phyloP scores from a whole-genome alignment of 371 early-diverging fungal genomes.

The Lichtheimia hyalospora region DNA sequence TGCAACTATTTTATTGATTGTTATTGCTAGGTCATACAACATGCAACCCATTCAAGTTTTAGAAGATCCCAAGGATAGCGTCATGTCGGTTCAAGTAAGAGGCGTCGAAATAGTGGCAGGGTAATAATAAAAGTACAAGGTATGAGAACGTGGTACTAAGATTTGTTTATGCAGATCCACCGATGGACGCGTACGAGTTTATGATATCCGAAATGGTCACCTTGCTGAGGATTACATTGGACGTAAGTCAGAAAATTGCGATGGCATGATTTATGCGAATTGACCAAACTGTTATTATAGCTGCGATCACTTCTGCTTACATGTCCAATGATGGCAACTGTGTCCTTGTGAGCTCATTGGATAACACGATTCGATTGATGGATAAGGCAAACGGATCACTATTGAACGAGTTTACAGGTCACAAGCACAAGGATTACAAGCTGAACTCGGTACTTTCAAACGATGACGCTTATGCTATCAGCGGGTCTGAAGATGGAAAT shows the following conservation, averaged over 20 bases:
- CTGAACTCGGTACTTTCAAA: conserved; percentile 68
- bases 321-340: conserved; percentile 78
- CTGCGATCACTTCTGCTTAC: conserved; percentile 78
- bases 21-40: conserved; percentile 53
- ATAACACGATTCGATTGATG: conserved; percentile 77
- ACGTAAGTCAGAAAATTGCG: conserved; percentile 48
- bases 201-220: conserved; percentile 82
- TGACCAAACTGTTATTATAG: conserved; percentile 35
- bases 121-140: conserved; percentile 25
- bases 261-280: conserved; percentile 12
- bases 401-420: conserved; percentile 81
- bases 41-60: conserved; percentile 81
- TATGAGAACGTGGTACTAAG: neutral
- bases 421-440: conserved; percentile 76
- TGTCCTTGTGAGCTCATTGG: conserved; percentile 73
- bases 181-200: conserved; percentile 81
- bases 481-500: conserved; percentile 91
- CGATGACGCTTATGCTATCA: conserved; percentile 75
- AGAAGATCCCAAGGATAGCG: conserved; percentile 87
- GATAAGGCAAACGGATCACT: conserved; percentile 78
- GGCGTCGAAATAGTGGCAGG: conserved; percentile 78
- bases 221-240: conserved; percentile 73
- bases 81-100: conserved; percentile 73
- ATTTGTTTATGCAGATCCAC: conserved; percentile 55
- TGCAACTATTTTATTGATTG: neutral